These are phyloP conservation scores for Bacterosira constricta DNA, from an alignment of 108 stramenopile species.

Conservation along the genomic window DNA sequence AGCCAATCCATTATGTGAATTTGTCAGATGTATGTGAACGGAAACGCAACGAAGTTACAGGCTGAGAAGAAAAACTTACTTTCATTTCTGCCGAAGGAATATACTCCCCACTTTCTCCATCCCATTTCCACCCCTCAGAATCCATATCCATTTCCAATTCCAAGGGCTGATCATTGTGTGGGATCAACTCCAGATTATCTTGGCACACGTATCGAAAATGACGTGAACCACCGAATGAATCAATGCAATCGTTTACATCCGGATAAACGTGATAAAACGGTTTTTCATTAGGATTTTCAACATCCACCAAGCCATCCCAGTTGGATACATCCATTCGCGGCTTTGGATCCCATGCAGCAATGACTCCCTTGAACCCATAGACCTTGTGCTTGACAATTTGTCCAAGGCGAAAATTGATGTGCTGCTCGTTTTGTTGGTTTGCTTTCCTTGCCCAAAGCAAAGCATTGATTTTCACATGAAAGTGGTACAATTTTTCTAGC, in stretches of 20 bases:
- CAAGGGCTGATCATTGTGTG: constrained; percentile 30
- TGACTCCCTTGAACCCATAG: constrained; percentile 80
- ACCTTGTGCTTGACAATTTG: constrained; percentile 71
- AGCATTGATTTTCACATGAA: constrained; percentile 60
- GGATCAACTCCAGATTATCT: constrained; percentile 72
- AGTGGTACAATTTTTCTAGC: constrained; percentile 41
- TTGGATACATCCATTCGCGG: constrained; percentile 67
- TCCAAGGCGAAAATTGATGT: constrained; percentile 64
- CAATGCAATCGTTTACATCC: constrained; percentile 67
- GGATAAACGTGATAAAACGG: constrained; percentile 84
- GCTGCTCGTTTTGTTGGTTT: constrained; percentile 37
- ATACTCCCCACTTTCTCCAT: constrained; percentile 41
- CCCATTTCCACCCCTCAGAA: constrained; percentile 58
- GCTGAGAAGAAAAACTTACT: constrained; percentile 14
- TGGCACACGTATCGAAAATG: constrained; percentile 77
- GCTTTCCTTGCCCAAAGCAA: constrained; percentile 52
- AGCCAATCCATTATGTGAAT: not conserved
- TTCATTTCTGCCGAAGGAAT: constrained; percentile 45
- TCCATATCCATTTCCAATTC: constrained; percentile 64
- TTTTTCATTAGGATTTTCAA: constrained; percentile 66
- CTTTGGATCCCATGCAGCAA: constrained; percentile 74
- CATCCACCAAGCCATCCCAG: constrained; percentile 79
- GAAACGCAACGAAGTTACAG: not conserved
- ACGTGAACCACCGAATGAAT: constrained; percentile 71
- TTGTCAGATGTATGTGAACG: not conserved